Conservation (phyloP, 2,329 filamentous ascomycete genomes). For the Ceratocystiopsis brevicomis region DNA sequence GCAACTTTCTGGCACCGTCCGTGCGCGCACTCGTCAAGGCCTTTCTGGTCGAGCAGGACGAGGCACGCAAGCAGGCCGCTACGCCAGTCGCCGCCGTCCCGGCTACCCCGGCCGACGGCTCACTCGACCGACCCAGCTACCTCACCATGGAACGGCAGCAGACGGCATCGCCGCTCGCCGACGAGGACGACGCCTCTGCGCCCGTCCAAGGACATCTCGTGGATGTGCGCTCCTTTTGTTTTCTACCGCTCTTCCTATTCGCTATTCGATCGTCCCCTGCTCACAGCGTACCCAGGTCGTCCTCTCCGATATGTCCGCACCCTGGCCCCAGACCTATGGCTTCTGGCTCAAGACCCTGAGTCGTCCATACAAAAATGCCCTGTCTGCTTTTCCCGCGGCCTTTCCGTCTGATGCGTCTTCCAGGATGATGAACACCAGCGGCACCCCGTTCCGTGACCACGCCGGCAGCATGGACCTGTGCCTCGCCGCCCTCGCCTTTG, state of each 20-base stretch:
- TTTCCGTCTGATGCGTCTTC: slow-evolving; percentile 9
- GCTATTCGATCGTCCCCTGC: not conserved
- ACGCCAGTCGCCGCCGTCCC: slow-evolving; percentile 6
- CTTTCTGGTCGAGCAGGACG: slow-evolving; percentile 39
- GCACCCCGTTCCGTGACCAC: slow-evolving; percentile 71
- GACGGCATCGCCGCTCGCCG: slow-evolving; percentile 15
- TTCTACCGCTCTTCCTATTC: too few relatives aligned
- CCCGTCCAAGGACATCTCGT: too few relatives aligned
- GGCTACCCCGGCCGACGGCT: not conserved
- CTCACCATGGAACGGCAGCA: slow-evolving; percentile 43
- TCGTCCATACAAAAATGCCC: slow-evolving; percentile 50
- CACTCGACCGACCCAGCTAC: slow-evolving; percentile 33
- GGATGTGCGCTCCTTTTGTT: too few relatives aligned
- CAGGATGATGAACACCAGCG: slow-evolving; percentile 99
- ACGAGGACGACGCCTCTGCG: not conserved
- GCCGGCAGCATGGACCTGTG: slow-evolving; percentile 92
- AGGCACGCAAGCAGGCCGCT: slow-evolving; percentile 1
- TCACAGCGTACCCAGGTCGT: slow-evolving; percentile 41
- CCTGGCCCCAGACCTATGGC: slow-evolving; percentile 67
- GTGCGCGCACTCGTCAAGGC: slow-evolving; percentile 62
- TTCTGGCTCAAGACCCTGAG: slow-evolving; percentile 78
- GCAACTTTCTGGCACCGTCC: slow-evolving; percentile 62
- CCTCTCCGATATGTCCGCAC: slow-evolving; percentile 96
- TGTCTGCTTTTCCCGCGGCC: too few relatives aligned
- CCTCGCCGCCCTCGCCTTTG: slow-evolving; percentile 64